phyloP scores from a whole-genome alignment of 2,329 filamentous ascomycete species.

The Paecilomyces formosus region DNA sequence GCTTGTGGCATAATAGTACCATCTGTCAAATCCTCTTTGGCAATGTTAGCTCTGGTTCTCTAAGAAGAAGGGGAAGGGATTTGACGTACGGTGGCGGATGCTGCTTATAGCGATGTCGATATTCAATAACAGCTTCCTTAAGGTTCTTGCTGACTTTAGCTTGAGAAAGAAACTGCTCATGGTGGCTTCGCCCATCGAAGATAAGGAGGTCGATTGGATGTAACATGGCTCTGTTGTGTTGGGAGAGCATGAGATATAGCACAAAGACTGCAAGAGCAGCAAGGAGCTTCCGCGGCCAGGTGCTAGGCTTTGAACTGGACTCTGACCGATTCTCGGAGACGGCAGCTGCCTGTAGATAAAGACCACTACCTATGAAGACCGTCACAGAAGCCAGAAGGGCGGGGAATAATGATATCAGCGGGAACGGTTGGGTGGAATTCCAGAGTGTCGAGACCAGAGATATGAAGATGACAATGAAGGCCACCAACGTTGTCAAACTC shows the following conservation, averaged over 20 bases:
- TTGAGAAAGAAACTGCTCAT: conserved; percentile 43
- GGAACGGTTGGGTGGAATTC: conserved; percentile 25
- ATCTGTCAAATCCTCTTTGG: conserved; percentile 48
- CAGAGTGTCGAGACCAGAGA: conserved; percentile 22
- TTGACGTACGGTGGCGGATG: conserved; percentile 46
- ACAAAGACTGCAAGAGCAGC: conserved; percentile 37
- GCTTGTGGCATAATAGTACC: conserved; percentile 50
- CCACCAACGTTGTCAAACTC: conserved; percentile 30
- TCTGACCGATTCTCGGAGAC: conserved; percentile 22
- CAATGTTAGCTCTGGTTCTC: conserved; percentile 4
- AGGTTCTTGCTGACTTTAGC: conserved; percentile 43
- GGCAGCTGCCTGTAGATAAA: conserved; percentile 20
- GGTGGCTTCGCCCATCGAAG: conserved; percentile 39
- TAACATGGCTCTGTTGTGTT: conserved; percentile 31
- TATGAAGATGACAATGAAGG: conserved; percentile 28
- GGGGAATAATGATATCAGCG: conserved; percentile 18
- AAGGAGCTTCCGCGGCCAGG: conserved; percentile 29
- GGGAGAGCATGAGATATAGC: conserved; percentile 32
- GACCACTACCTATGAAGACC: conserved; percentile 19
- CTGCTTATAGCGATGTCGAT: conserved; percentile 45
- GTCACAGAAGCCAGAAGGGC: conserved; percentile 23
- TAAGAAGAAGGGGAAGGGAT: not conserved
- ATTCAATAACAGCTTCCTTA: conserved; percentile 43
- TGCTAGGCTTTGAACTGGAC: conserved; percentile 17
- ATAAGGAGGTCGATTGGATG: conserved; percentile 53